phyloP scores from a whole-genome alignment of 1,284 basidiomycete species.

The Sanghuangporus sanghuang region DNA sequence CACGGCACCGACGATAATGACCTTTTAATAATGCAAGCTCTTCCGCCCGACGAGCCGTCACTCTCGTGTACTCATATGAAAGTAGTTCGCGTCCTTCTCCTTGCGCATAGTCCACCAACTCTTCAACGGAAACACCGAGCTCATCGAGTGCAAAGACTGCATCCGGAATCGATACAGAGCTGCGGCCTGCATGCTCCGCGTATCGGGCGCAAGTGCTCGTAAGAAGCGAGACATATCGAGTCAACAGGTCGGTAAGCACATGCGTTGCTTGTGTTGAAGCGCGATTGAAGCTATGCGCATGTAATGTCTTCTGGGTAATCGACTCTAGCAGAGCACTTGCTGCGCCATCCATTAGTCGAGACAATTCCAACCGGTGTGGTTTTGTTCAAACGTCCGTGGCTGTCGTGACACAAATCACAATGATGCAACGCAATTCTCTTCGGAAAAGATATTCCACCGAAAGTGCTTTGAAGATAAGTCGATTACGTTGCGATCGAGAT shows the following conservation, averaged over 20 bases:
- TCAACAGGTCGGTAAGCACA: constrained; percentile 65
- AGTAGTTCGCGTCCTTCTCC: constrained; percentile 62
- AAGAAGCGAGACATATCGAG: constrained; percentile 62
- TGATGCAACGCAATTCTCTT: neutral
- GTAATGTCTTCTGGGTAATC: constrained; percentile 60
- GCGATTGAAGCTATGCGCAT: constrained; percentile 68
- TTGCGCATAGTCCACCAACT: constrained; percentile 56
- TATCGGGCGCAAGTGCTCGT: constrained; percentile 61
- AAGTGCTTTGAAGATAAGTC: neutral
- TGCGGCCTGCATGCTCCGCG: constrained; percentile 65
- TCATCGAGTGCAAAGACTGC: constrained; percentile 64
- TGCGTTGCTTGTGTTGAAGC: constrained; percentile 64
- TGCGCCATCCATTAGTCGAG: constrained; percentile 11
- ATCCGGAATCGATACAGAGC: constrained; percentile 48
- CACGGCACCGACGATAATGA: constrained; percentile 32
- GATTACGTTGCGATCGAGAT: neutral
- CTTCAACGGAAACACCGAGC: constrained; percentile 62
- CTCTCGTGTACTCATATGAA: constrained; percentile 47
- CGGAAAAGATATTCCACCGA: neutral
- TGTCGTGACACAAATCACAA: neutral
- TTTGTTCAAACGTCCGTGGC: neutral
- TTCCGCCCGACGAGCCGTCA: constrained; percentile 56
- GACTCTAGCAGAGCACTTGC: constrained; percentile 48
- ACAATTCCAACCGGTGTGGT: neutral
- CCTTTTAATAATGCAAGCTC: constrained; percentile 68